Base-by-base conservation (phyloP, 345 rosid genomes). In the Gossypium stocksii region DNA sequence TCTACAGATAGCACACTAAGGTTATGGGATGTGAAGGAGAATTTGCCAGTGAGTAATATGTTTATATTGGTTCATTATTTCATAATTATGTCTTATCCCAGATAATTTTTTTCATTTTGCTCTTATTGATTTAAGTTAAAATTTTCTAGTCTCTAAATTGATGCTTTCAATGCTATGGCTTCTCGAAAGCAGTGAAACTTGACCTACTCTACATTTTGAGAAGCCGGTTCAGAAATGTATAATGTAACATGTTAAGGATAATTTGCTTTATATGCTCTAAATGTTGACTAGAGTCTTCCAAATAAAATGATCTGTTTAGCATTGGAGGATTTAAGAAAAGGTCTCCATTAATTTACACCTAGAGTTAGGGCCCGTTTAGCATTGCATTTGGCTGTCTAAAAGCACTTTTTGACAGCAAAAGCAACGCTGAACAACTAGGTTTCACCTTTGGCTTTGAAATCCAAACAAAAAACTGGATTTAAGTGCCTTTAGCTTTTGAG, bases 1-100 rank as follows among this genome's bases (percentile, higher is more conserved):
- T 96, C 99, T 14, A 96, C 98, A 8, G 99, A 96, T 85, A 91
- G 95, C 83, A 91, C 99, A 13, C 83, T 96, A 75, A 84, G 98
- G 29, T 80, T 93, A 66, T 93, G 99, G 99, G 98, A 96, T 73
- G 98, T 96, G 66, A 91, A 90, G 86, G 90, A 93, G 64, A 91
- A 93, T 77, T 57, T 88, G 48, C 97, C 97, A 0, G 98, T 93
- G 75, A 88, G 92, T 85, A 65, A 56, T 20, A 52, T 73, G 7
- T 69, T 54, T 58, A 20, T 64, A 19, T 27, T 67, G 17, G 76
- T 64, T 20, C 70, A 19, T 17, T 52, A n/a, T 53, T 52, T 65
- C 23, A 49, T 16, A 70, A 34, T 71, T 74, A 46, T 66, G 25
- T 23, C 44, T 16, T 15, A 23, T 23, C 44, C 44, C 22, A 19